phyloP scores from a whole-genome alignment of 2,329 filamentous ascomycete genomes.

The Botryotinia narcissicola region DNA sequence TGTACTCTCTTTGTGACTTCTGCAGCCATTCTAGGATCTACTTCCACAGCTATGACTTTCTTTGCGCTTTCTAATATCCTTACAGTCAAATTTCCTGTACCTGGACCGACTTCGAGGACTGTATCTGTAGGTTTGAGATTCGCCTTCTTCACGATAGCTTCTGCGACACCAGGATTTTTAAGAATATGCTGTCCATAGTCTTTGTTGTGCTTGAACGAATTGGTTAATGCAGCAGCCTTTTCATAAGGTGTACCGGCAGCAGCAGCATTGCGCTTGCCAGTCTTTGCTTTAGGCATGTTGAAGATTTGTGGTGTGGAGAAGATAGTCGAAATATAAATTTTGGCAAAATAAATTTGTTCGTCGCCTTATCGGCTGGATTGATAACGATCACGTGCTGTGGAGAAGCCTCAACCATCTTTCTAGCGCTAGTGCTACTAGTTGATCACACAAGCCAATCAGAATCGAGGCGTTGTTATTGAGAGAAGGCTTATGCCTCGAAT shows the following conservation, averaged over 20 bases:
- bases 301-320: constrained; percentile 3
- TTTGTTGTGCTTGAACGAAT: constrained; percentile 90
- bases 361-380: background rate
- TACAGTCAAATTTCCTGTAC: constrained; percentile 85
- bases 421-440: too few species aligned
- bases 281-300: constrained; percentile 39
- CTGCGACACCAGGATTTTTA: constrained; percentile 84
- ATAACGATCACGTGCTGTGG: background rate
- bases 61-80: constrained; percentile 85
- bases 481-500: too few species aligned
- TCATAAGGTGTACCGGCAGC: constrained; percentile 36
- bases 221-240: constrained; percentile 42
- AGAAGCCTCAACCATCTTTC: background rate
- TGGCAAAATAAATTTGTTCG: constrained; percentile 14
- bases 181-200: constrained; percentile 71
- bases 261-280: constrained; percentile 37
- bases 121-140: constrained; percentile 85
- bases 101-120: constrained; percentile 89
- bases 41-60: constrained; percentile 78
- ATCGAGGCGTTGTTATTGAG: too few species aligned
- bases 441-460: too few species aligned
- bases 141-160: constrained; percentile 81
- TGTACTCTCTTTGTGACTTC: constrained; percentile 93
- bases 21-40: constrained; percentile 89
- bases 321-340: background rate